phyloP scores from a whole-genome alignment of 169 alveolate species.

The Besnoitia besnoiti region DNA sequence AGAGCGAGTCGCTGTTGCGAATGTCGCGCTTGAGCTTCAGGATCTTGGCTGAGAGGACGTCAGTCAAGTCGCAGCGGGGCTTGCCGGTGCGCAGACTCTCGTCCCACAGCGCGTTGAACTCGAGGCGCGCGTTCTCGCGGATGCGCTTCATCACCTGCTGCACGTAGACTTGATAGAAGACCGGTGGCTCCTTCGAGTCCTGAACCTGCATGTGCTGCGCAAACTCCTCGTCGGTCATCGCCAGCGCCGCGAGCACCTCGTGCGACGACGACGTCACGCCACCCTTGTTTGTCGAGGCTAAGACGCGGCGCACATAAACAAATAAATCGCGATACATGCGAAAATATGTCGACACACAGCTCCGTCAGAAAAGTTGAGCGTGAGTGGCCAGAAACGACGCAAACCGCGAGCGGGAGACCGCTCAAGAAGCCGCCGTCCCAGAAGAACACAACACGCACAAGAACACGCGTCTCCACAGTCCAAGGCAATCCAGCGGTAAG shows the following conservation, averaged over 20 bases:
- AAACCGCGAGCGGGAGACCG: too few species aligned
- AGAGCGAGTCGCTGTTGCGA: constrained; percentile 75
- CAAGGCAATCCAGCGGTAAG: too few species aligned
- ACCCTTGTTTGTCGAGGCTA: constrained; percentile 86
- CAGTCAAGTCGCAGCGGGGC: constrained; percentile 83
- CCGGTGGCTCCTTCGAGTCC: constrained; percentile 35
- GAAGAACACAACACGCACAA: too few species aligned
- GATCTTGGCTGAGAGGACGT: constrained; percentile 80
- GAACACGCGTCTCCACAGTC: too few species aligned
- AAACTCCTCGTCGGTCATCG: constrained; percentile 79
- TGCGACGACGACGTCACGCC: constrained; percentile 88
- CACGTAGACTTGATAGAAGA: constrained; percentile 42
- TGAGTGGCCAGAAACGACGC: too few species aligned
- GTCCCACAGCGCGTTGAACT: constrained; percentile 68
- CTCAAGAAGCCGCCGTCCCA: too few species aligned
- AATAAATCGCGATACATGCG: background rate
- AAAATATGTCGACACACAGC: background rate
- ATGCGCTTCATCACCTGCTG: constrained; percentile 25
- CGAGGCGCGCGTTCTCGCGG: constrained; percentile 58
- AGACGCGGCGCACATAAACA: background rate
- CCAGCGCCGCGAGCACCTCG: constrained; percentile 87
- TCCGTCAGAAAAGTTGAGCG: background rate
- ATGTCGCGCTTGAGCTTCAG: constrained; percentile 79
- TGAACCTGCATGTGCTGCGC: constrained; percentile 68
- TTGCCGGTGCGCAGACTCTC: constrained; percentile 80